A percentile compares a stretch with the other conserved stretches of the same genome.
Conservation (phyloP, 345 rosid species). For the Brassica juncea region DNA sequence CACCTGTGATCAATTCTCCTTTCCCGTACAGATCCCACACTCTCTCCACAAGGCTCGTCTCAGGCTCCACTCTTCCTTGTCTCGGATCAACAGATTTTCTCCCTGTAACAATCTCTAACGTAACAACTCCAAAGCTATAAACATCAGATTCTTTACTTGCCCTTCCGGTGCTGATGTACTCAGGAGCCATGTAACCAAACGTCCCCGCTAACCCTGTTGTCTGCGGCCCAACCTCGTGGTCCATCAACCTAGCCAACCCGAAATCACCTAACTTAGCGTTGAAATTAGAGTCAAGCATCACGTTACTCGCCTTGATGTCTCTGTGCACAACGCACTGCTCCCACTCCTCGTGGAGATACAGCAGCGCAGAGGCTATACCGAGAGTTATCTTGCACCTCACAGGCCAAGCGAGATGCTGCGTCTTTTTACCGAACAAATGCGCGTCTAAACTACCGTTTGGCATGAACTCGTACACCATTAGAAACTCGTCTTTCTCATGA, state of each 20-base stretch:
- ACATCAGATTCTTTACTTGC: constrained; percentile 56
- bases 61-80: constrained; percentile 22
- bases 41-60: constrained; percentile 51
- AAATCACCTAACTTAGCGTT: constrained; percentile 68
- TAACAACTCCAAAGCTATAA: constrained; percentile 52
- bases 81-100: constrained; percentile 43
- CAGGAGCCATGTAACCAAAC: constrained; percentile 56
- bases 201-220: constrained; percentile 60
- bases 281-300: constrained; percentile 62
- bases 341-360: constrained; percentile 69
- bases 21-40: constrained; percentile 51
- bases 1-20: constrained; percentile 30
- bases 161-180: constrained; percentile 51
- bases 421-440: constrained; percentile 50
- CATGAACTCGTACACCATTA: constrained; percentile 76
- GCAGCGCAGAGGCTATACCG: constrained; percentile 55
- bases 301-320: constrained; percentile 64
- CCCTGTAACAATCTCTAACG: constrained; percentile 47
- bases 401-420: constrained; percentile 47
- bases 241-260: constrained; percentile 58
- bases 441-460: constrained; percentile 63
- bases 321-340: constrained; percentile 64
- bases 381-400: constrained; percentile 46
- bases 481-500: constrained; percentile 56
- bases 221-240: constrained; percentile 46